Percentiles rank a stretch among this genome's conserved stretches.
phyloP scores from a whole-genome alignment of 129 eudicot genomes.

The Escallonia herrerae region DNA sequence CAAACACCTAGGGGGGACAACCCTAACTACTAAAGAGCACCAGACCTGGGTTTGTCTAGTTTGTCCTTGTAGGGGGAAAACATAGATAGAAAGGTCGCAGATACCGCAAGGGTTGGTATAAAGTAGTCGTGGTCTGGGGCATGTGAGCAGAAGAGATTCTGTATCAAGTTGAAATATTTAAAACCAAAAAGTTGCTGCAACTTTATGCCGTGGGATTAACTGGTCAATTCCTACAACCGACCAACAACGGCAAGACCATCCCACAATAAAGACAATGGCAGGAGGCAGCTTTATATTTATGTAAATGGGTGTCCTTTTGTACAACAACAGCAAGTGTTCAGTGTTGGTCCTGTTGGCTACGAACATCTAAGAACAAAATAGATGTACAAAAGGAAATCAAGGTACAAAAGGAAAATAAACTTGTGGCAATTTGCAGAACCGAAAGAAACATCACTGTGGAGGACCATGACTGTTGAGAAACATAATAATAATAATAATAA shows the following conservation, averaged over 20 bases:
- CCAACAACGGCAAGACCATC: background rate
- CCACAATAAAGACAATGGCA: background rate
- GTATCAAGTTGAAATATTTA: too few species aligned
- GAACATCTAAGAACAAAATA: background rate
- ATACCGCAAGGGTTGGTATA: too few species aligned
- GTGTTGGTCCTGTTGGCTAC: background rate
- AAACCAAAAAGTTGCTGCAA: too few species aligned
- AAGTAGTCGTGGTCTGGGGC: too few species aligned
- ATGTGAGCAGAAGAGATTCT: too few species aligned
- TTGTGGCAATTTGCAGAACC: slow-evolving; percentile 8
- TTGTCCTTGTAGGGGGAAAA: too few species aligned
- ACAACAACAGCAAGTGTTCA: background rate
- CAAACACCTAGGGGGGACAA: too few species aligned
- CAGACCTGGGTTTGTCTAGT: too few species aligned
- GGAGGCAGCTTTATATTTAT: background rate
- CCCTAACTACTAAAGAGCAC: too few species aligned
- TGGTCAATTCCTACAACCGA: background rate
- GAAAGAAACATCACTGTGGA: background rate
- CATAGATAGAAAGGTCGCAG: too few species aligned
- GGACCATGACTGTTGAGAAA: slow-evolving; percentile 28
- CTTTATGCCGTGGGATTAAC: too few species aligned
- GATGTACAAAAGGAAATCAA: slow-evolving; percentile 1
- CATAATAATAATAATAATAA: slow-evolving; percentile 25
- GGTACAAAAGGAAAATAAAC: background rate
- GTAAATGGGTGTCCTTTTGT: background rate